Percentiles rank a stretch among this genome's conserved stretches.
These are phyloP conservation scores for Mantamonas sphyraenae DNA, from an alignment of 78 protist species.

Conservation along the genomic window DNA sequence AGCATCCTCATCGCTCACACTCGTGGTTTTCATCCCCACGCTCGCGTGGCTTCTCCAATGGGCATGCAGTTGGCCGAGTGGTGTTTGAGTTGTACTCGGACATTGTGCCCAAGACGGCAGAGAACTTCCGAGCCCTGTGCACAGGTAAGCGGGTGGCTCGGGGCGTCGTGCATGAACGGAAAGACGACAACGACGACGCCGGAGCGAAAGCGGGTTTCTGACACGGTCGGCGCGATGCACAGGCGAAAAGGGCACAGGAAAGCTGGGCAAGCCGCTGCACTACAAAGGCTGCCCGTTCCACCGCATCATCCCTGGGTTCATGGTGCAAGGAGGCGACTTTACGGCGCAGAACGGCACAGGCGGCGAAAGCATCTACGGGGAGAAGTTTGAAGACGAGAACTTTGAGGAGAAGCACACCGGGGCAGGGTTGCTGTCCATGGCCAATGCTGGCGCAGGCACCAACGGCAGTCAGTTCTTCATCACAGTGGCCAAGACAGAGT, in stretches of 20 bases:
- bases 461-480: constrained; percentile 81
- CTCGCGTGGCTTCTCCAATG: too few relatives aligned
- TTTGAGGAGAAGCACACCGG: constrained; percentile 76
- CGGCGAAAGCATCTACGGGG: constrained; percentile 85
- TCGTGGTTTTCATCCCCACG: too few relatives aligned
- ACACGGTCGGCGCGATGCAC: too few relatives aligned
- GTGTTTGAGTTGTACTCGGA: constrained; percentile 62
- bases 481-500: too few relatives aligned
- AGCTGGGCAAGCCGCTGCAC: constrained; percentile 59
- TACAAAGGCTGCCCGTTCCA: constrained; percentile 78
- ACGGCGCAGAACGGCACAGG: constrained; percentile 81
- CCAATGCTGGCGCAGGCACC: constrained; percentile 6
- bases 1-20: too few relatives aligned
- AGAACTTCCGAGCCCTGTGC: constrained; percentile 81
- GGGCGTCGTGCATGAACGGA: too few relatives aligned
- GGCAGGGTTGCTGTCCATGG: constrained; percentile 41
- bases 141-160: too few relatives aligned
- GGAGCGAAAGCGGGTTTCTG: too few relatives aligned
- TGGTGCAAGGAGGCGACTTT: constrained; percentile 97
- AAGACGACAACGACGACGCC: too few relatives aligned
- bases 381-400: constrained; percentile 81
- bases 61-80: too few relatives aligned
- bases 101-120: constrained; percentile 75
- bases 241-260: constrained; percentile 46
- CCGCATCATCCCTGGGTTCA: constrained; percentile 71